Conservation (phyloP, 1,284 basidiomycete species). For the Spongiforma sp. region DNA sequence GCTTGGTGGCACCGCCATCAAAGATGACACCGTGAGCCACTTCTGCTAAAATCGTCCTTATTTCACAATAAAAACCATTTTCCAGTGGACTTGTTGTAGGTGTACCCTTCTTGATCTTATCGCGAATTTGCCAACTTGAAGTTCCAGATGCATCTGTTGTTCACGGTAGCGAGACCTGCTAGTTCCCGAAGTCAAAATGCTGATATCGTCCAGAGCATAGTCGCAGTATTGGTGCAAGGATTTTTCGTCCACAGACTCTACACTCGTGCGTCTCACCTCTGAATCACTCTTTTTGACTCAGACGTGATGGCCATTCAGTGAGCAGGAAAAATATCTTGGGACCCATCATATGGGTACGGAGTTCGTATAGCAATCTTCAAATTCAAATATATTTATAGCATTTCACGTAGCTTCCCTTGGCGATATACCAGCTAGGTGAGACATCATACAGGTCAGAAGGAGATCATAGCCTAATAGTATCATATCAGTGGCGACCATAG, state of each 20-base stretch:
- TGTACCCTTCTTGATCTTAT: neutral
- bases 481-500: neutral
- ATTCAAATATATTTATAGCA: neutral
- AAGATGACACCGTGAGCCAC: neutral
- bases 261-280: conserved; percentile 1
- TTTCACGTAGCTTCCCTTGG: conserved; percentile 7
- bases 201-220: conserved; percentile 4
- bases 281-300: neutral
- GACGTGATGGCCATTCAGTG: conserved; percentile 13
- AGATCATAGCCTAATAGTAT: neutral
- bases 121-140: neutral
- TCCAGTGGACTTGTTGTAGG: neutral
- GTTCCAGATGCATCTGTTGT: neutral
- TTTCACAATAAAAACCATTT: neutral
- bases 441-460: neutral
- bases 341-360: conserved; percentile 14
- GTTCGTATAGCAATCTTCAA: no score
- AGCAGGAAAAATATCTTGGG: conserved; percentile 4
- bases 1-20: neutral
- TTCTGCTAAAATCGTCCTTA: neutral
- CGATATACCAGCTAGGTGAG: conserved; percentile 14
- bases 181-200: neutral
- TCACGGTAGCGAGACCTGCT: neutral
- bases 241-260: conserved; percentile 24
- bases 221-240: conserved; percentile 12